A percentile compares a stretch with the other conserved stretches of the same genome.
These are phyloP conservation scores for Ochetophila trinervis DNA, from an alignment of 306 rosid genomes.

Conservation along the genomic window DNA sequence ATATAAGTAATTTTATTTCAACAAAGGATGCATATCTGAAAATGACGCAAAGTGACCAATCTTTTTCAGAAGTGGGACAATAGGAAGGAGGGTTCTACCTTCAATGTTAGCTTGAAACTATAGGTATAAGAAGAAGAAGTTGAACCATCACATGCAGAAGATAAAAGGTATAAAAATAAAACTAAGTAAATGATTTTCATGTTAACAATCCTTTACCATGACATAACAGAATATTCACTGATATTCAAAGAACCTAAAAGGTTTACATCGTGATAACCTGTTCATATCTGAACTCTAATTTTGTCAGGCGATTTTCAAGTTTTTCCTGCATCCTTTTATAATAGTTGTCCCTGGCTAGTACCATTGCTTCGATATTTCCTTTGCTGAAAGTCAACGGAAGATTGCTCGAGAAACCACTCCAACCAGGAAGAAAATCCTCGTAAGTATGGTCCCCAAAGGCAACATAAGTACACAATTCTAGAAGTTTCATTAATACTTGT, in stretches of 20 bases:
- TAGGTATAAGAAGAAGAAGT: too few relatives aligned
- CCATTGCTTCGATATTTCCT: constrained; percentile 54
- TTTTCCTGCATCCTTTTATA: constrained; percentile 69
- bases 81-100: not conserved
- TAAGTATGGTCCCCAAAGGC: constrained; percentile 44
- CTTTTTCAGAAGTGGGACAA: too few relatives aligned
- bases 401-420: constrained; percentile 67
- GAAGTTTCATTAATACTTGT: constrained; percentile 80
- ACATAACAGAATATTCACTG: constrained; percentile 4
- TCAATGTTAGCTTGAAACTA: not conserved
- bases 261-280: constrained; percentile 48
- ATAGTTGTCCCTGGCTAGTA: constrained; percentile 60
- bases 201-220: not conserved
- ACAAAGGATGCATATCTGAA: not conserved
- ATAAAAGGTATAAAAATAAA: not conserved
- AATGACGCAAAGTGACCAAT: not conserved
- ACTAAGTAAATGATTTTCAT: not conserved
- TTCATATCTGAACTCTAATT: constrained; percentile 60
- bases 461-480: constrained; percentile 70
- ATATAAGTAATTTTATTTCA: not conserved
- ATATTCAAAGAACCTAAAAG: constrained; percentile 16
- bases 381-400: constrained; percentile 52
- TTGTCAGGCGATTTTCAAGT: constrained; percentile 47
- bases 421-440: constrained; percentile 80
- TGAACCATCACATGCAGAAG: not conserved